Evolutionary conservation across 1,139 yeast species (phyloP), one percentile per base, ranked within the genome.

Genomic region (Yamadazyma dendronema): DNA sequence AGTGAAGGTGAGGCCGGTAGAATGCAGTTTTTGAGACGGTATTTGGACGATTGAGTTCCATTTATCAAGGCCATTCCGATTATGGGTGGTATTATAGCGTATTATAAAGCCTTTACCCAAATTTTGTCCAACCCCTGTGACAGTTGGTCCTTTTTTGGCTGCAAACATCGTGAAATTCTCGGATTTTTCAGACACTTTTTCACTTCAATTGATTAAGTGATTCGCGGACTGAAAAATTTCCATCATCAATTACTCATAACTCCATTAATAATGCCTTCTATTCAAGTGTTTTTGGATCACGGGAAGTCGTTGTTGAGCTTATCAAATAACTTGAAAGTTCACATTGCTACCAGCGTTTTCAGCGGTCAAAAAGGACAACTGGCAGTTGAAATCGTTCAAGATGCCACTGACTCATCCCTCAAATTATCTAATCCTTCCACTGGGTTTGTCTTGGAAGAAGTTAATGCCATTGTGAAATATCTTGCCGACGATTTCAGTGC

Each of bases 401-500:
- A 59, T 27, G 70, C 62, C 30, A 68, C 65, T 34, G 69, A 62
- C 35, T 55, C 64, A 33, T 58, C 58, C 10, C 56, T 70, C 28
- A 45, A 54, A 17, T 61, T 77, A 38, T 52, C 55, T 31, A 62
- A 65, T 48, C 55, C 59, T 46, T 57, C 50, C 50, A 44, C 59
- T 25, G 66, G 58, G 12, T 75, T 82, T 40, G 75, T 72, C 48
- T 71, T 89, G 48, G 65, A 76, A 43, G 96, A 88, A 59, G 76
- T 94, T 24, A 87, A 89, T 57, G 86, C 97, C 17, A 84, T 89
- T 42, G 89, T 87, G 41, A 79, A 83, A 58, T 87, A 77, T 53
- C 66, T 84, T 42, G 65, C 79, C 34, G 62, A 69, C 16, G 78
- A 74, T 47, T 80, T 73, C 43, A 47, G 55, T 5, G 54, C 43